Conservation (phyloP, 257 asterid genomes). For the Scutellaria minor region DNA sequence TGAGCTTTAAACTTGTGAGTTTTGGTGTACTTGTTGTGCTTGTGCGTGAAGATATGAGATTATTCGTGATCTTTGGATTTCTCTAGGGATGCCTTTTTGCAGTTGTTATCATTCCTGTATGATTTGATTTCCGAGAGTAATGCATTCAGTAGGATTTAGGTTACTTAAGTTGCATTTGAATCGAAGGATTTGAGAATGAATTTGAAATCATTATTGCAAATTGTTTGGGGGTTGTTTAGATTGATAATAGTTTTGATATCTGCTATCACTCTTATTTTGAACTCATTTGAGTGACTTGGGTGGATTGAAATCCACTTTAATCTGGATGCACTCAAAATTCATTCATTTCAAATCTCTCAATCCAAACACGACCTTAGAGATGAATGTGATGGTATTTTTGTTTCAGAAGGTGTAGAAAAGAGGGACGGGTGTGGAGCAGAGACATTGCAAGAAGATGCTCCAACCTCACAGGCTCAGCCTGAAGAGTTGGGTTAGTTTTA, state of each 20-base stretch:
- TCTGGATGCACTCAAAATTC: neutral
- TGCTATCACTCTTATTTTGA: neutral
- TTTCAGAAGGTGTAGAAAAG: constrained; percentile 41
- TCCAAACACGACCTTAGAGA: neutral
- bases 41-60: neutral
- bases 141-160: neutral
- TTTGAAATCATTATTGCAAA: neutral
- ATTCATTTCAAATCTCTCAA: neutral
- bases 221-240: neutral
- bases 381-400: neutral
- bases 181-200: no score
- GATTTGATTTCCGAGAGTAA: neutral
- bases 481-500: constrained; percentile 47
- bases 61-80: neutral
- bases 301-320: neutral
- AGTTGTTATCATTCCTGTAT: neutral
- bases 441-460: constrained; percentile 43
- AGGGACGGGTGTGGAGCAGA: constrained; percentile 43
- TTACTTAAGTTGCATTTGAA: no score
- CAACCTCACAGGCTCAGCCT: constrained; percentile 39
- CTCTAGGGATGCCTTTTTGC: neutral
- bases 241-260: neutral
- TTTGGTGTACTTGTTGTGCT: neutral
- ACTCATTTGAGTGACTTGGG: neutral
- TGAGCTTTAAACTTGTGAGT: neutral